Evolutionary conservation across 441 rosid species (phyloP).

Genomic region (Erodium moschatum): DNA sequence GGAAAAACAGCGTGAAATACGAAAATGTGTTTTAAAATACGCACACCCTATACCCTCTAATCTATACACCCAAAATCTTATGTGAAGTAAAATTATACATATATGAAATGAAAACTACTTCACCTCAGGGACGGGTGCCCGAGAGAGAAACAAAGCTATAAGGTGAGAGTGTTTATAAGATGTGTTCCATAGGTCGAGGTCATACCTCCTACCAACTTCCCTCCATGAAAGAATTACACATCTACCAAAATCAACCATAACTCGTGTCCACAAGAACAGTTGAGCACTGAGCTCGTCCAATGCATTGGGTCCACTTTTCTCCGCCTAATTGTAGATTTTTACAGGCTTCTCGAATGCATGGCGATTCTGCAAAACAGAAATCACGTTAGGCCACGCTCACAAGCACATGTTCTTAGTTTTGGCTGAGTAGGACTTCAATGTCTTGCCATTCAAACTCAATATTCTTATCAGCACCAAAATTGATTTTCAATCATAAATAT

Average conservation of each 20-base stretch:
- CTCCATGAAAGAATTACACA: conserved; percentile 25
- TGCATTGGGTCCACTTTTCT: not conserved
- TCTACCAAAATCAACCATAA: conserved; percentile 18
- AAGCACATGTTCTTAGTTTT: not conserved
- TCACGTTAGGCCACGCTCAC: not conserved
- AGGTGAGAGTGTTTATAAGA: conserved; percentile 13
- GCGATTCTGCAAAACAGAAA: conserved; percentile 45
- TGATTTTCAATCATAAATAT: not conserved
- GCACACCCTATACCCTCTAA: conserved; percentile 29
- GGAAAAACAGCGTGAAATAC: conserved; percentile 10
- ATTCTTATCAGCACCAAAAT: not conserved
- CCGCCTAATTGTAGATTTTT: conserved; percentile 45
- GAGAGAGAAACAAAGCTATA: conserved; percentile 16
- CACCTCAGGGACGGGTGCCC: conserved; percentile 21
- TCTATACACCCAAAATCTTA: conserved; percentile 37
- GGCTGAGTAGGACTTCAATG: not conserved
- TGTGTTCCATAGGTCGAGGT: conserved; percentile 10
- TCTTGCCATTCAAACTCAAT: not conserved
- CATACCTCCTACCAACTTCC: conserved; percentile 11
- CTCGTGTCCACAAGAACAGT: not conserved
- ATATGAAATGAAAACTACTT: conserved; percentile 20
- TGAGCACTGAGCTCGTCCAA: not conserved
- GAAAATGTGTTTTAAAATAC: not conserved
- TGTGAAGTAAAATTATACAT: conserved; percentile 24
- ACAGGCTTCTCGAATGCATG: conserved; percentile 56